A percentile compares a stretch with the other conserved stretches of the same genome.
These are phyloP conservation scores for Vitis rupestris DNA, from an alignment of 164 flowering plant genomes.

Conservation along the genomic window DNA sequence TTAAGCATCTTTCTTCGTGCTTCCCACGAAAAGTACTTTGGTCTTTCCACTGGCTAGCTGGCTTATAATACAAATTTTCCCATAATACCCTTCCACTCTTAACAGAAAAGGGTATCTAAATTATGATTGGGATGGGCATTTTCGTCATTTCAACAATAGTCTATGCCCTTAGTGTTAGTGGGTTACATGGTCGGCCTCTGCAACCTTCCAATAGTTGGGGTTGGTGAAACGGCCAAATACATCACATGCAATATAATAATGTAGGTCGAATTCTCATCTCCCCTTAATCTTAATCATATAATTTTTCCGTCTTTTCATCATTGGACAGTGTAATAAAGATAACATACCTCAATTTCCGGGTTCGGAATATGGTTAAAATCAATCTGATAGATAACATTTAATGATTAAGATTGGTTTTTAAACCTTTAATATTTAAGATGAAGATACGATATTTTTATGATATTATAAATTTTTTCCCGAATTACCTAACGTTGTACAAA, in stretches of 20 bases:
- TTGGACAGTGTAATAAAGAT: too few relatives aligned
- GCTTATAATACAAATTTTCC: not conserved
- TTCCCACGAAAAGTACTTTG: slow-evolving; percentile 10
- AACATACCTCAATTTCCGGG: too few relatives aligned
- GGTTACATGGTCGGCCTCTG: not conserved
- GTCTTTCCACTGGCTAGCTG: slow-evolving; percentile 1
- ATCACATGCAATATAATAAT: not conserved
- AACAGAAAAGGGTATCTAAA: too few relatives aligned
- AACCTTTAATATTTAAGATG: too few relatives aligned
- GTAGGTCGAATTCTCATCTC: not conserved
- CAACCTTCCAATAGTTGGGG: not conserved
- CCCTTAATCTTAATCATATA: too few relatives aligned
- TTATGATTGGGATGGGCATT: not conserved
- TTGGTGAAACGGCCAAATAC: not conserved
- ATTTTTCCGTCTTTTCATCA: too few relatives aligned
- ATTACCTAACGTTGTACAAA: too few relatives aligned
- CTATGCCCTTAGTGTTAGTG: not conserved
- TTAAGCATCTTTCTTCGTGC: slow-evolving; percentile 5
- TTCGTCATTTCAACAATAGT: not conserved
- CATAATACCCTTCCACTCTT: not conserved
- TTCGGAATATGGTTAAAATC: too few relatives aligned
- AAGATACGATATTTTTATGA: too few relatives aligned
- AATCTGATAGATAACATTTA: too few relatives aligned
- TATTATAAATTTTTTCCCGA: too few relatives aligned
- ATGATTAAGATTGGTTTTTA: too few relatives aligned